Conservation (phyloP, 768 basidiomycete genomes). For the Lactarius evosmus region DNA sequence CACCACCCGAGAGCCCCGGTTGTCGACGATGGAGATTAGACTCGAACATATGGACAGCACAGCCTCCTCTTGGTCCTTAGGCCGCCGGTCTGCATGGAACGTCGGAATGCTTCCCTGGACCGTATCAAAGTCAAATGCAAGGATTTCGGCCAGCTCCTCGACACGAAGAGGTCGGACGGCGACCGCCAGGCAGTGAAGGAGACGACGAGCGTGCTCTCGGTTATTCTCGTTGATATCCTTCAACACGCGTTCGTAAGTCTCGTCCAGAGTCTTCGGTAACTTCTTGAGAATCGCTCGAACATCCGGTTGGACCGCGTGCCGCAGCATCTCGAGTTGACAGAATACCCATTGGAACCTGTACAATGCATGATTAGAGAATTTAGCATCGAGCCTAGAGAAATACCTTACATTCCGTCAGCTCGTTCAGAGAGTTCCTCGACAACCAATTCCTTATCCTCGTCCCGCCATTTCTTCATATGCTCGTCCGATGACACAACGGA, state of each 20-base stretch:
- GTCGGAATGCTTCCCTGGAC: not conserved
- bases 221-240: not conserved
- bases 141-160: constrained; percentile 10
- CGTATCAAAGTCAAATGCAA: constrained; percentile 15
- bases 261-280: constrained; percentile 3
- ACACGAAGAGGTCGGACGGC: not conserved
- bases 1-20: constrained; percentile 2
- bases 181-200: constrained; percentile 14
- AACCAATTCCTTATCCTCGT: constrained; percentile 7
- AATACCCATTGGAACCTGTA: not conserved
- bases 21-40: not conserved
- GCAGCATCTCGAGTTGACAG: not conserved
- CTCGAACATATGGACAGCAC: constrained; percentile 15
- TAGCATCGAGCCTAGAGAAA: not conserved
- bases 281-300: not conserved
- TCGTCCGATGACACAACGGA: constrained; percentile 4
- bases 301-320: not conserved
- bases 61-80: not conserved
- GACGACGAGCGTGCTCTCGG: constrained; percentile 5
- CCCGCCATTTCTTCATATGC: constrained; percentile 15
- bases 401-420: constrained; percentile 5
- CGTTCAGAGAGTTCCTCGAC: not conserved
- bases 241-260: constrained; percentile 2
- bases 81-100: constrained; percentile 7
- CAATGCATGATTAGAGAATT: not conserved